Evolutionary conservation across 1,284 basidiomycete species (phyloP), one percentile per base, ranked within the genome.

Genomic region (Boletus smithii): DNA sequence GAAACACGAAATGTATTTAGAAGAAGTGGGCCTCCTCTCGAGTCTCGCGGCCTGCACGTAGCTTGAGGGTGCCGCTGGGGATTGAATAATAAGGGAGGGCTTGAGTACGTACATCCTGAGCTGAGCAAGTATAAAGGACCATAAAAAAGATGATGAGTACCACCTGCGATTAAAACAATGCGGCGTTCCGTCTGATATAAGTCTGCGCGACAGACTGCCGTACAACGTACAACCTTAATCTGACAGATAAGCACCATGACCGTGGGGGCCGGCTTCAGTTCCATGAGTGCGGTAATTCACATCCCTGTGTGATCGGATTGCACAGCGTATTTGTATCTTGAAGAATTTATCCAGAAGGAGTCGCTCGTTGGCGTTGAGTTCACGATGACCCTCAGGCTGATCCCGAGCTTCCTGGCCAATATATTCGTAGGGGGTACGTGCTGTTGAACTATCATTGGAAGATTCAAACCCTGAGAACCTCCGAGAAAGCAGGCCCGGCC

Each of bases 1-100:
- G 54, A 75, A 75, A 30, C 64, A 70, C 4, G 75, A 77, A 33
- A 73, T 70, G 58, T 75, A 73, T 23, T 66, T 55, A 24, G 60
- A 49, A 30, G 61, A 55, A 29, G 29, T 39, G 8, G 48, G 46
- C 11, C 27, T 24, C 29, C 26, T 55, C 37, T 56, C 52, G 13
- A 44, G 37, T 33, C 41, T 57, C 18, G 51, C n/a, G 20, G 56
- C 56, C 37, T 61, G 63, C 48, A 55, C 56, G 43, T 63, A 58
- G 44, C 55, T 64, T 26, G 68, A 61, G 11, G 57, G 54, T 8
- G 44, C 51, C 38, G 14, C 20, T 36, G 42, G 33, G 5, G 57
- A 37, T 37, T 55, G 60, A 18, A 65, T 47, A n/a, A 52, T 44
- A 46, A 68, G 51, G 41, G 55, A 68, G 23, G 59, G 56, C 48